phyloP scores from a whole-genome alignment of 345 rosid species.

The Populus pruinosa region DNA sequence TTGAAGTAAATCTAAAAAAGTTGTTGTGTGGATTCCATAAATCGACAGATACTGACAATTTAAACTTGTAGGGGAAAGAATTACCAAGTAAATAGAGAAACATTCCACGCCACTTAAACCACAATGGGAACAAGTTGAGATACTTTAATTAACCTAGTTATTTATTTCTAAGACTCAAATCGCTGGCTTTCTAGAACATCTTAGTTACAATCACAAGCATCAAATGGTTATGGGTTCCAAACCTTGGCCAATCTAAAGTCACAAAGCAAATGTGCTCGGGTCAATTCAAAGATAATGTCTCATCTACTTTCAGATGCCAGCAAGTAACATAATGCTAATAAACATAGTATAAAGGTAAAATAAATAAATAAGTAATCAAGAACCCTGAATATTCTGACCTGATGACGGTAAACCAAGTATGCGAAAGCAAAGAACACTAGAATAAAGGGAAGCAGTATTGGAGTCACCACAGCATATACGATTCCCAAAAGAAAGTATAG shows the following conservation, averaged over 20 bases:
- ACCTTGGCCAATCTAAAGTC: not conserved
- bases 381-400: slow-evolving; percentile 48
- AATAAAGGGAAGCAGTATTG: slow-evolving; percentile 91
- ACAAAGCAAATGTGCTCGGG: not conserved
- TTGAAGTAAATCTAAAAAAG: not conserved
- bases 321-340: not conserved
- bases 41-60: not conserved
- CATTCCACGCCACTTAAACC: too few species aligned
- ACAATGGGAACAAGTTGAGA: too few species aligned
- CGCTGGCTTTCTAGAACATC: not conserved
- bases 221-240: not conserved
- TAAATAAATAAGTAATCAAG: not conserved
- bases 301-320: not conserved
- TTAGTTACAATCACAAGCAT: not conserved
- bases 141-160: too few species aligned
- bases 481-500: slow-evolving; percentile 91
- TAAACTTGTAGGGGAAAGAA: too few species aligned
- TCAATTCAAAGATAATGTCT: not conserved
- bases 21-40: not conserved
- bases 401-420: slow-evolving; percentile 93
- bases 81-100: too few species aligned
- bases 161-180: too few species aligned
- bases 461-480: slow-evolving; percentile 89
- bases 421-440: slow-evolving; percentile 88
- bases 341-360: not conserved